Percentiles rank a stretch among this genome's conserved stretches.
Conservation (phyloP, 2,329 filamentous ascomycete species). For the Biscogniauxia sp. region DNA sequence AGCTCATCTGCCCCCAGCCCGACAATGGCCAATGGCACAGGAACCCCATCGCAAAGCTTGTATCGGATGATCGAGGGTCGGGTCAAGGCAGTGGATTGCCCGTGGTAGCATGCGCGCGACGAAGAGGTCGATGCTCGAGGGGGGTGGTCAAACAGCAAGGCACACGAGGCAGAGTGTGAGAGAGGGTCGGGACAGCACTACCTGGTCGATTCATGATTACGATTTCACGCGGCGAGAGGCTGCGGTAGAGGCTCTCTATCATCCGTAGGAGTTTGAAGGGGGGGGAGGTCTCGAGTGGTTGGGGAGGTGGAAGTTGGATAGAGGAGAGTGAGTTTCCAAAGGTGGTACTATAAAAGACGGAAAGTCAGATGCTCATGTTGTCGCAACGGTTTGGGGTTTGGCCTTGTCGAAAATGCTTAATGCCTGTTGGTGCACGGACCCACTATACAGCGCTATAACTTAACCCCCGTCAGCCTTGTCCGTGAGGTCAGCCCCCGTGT, state of each 20-base stretch:
- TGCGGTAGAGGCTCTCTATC: slow-evolving; percentile 4
- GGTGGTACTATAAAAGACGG: neutral
- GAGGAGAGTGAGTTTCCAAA: neutral
- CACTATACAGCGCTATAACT: neutral
- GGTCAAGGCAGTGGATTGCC: slow-evolving; percentile 10
- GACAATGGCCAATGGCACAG: slow-evolving; percentile 6
- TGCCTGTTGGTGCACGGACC: neutral
- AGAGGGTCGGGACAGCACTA: slow-evolving; percentile 36
- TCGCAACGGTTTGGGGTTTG: neutral
- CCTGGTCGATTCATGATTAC: slow-evolving; percentile 60
- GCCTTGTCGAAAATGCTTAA: neutral
- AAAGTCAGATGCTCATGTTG: neutral
- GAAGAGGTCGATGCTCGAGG: slow-evolving; percentile 22
- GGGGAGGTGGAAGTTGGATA: neutral
- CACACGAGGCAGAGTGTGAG: slow-evolving; percentile 27
- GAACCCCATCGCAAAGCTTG: slow-evolving; percentile 11
- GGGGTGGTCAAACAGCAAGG: slow-evolving; percentile 28
- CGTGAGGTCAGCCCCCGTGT: neutral
- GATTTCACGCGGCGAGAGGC: slow-evolving; percentile 12
- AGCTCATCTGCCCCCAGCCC: slow-evolving; percentile 2
- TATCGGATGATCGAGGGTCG: slow-evolving; percentile 9
- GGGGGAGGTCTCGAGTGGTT: neutral
- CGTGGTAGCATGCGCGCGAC: slow-evolving; percentile 18
- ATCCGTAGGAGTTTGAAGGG: neutral
- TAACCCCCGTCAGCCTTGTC: neutral